Percentiles rank a stretch among this genome's conserved stretches.
These are phyloP conservation scores for Akanthomyces uredinophilus DNA, from an alignment of 2,329 filamentous ascomycete species.

Conservation along the genomic window DNA sequence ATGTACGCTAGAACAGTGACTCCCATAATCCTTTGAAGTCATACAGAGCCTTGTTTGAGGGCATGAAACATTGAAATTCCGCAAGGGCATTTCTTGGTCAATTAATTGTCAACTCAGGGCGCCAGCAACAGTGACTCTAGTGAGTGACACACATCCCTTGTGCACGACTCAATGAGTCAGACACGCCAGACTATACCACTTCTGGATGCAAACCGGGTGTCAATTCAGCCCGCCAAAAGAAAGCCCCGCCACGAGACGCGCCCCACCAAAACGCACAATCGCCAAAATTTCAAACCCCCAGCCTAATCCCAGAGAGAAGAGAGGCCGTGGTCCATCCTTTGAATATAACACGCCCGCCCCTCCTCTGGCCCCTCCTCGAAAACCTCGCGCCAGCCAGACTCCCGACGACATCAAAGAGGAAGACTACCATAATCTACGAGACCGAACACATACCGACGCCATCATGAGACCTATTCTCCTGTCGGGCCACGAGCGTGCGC, in stretches of 20 bases:
- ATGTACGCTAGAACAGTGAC: background rate
- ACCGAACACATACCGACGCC: constrained; percentile 16
- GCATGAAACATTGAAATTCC: background rate
- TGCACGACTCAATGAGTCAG: background rate
- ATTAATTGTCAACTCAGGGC: background rate
- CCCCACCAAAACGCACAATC: constrained; percentile 44
- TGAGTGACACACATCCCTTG: background rate
- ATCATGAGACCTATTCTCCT: constrained; percentile 96
- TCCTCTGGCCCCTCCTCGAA: constrained; percentile 10
- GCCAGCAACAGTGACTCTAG: constrained; percentile 1
- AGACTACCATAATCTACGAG: background rate
- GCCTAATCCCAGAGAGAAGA: constrained; percentile 15
- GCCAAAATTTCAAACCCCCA: constrained; percentile 37
- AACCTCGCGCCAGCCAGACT: constrained; percentile 7
- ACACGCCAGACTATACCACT: background rate
- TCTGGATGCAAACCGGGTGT: background rate
- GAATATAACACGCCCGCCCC: constrained; percentile 10
- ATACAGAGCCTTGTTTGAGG: background rate
- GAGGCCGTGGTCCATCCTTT: background rate
- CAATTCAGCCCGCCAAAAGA: background rate
- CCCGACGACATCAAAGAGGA: background rate
- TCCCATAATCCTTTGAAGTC: background rate
- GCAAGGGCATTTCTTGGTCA: background rate
- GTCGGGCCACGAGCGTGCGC: constrained; percentile 91
- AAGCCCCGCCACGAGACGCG: constrained; percentile 18